Conservation (phyloP, 495 filamentous ascomycete genomes). For the Penicillium canariense region DNA sequence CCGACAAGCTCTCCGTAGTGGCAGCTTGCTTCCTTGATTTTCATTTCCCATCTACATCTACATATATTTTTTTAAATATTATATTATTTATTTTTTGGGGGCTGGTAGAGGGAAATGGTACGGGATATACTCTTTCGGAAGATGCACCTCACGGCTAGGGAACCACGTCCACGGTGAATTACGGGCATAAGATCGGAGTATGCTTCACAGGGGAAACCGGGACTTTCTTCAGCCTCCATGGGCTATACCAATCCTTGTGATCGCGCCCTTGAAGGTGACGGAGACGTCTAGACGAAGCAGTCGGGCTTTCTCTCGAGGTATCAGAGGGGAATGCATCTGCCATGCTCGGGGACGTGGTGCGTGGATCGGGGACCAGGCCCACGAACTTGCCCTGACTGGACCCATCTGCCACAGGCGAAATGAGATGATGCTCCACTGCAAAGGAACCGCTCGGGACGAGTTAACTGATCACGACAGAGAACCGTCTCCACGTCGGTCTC, state of each 20-base stretch:
- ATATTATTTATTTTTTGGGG: not conserved
- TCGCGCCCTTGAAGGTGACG: not conserved
- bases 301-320: no score
- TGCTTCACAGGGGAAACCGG: no score
- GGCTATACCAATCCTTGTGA: constrained; percentile 23
- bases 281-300: no score
- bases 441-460: not conserved
- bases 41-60: not conserved
- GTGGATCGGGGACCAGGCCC: constrained; percentile 9
- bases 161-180: no score
- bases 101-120: not conserved
- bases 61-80: not conserved
- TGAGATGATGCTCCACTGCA: not conserved
- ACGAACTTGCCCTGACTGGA: not conserved
- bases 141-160: no score
- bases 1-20: constrained; percentile 21
- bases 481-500: not conserved
- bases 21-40: constrained; percentile 13
- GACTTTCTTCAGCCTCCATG: constrained; percentile 23
- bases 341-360: constrained; percentile 1
- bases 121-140: not conserved
- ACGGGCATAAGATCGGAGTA: no score
- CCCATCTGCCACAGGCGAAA: not conserved
- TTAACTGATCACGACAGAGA: not conserved
- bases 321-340: no score